Conservation (phyloP, 176 grass and related monocot species). For the Eleusine indica region DNA sequence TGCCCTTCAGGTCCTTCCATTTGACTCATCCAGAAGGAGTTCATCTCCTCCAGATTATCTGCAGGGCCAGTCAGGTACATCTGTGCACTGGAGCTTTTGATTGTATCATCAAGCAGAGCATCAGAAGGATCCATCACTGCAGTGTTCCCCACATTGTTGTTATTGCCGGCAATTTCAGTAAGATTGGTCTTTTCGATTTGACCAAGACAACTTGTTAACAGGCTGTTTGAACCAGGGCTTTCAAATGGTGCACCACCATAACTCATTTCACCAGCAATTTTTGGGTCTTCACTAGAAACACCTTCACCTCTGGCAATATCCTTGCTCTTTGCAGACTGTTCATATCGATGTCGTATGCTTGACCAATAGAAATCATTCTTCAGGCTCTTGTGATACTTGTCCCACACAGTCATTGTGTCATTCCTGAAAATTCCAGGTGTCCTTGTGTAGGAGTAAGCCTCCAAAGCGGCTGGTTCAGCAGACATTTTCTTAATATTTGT, state of each 20-base stretch:
- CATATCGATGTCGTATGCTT: not conserved
- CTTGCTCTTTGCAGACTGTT: not conserved
- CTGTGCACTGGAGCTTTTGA: not conserved
- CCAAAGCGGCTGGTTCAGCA: not conserved
- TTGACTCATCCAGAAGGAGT: not conserved
- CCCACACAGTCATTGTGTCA: conserved; percentile 21
- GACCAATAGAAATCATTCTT: not conserved
- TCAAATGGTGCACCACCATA: not conserved
- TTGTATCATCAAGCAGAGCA: not conserved
- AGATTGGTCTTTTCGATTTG: not conserved
- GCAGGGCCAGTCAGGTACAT: not conserved
- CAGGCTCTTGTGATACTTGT: not conserved
- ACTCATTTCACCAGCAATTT: conserved; percentile 5
- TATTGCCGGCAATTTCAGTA: conserved; percentile 6
- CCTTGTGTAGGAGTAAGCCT: not conserved
- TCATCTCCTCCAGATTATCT: not conserved
- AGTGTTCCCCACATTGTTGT: not conserved
- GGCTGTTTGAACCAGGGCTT: not conserved
- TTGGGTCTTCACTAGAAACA: not conserved
- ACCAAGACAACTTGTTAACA: not conserved
- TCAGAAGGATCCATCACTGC: conserved; percentile 10
- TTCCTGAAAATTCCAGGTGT: not conserved
- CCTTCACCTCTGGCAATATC: not conserved
- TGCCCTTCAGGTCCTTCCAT: conserved; percentile 12
- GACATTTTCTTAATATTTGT: not conserved